These are phyloP conservation scores for Heterobasidion parviporum DNA, from an alignment of 1,284 basidiomycete genomes.

Conservation along the genomic window DNA sequence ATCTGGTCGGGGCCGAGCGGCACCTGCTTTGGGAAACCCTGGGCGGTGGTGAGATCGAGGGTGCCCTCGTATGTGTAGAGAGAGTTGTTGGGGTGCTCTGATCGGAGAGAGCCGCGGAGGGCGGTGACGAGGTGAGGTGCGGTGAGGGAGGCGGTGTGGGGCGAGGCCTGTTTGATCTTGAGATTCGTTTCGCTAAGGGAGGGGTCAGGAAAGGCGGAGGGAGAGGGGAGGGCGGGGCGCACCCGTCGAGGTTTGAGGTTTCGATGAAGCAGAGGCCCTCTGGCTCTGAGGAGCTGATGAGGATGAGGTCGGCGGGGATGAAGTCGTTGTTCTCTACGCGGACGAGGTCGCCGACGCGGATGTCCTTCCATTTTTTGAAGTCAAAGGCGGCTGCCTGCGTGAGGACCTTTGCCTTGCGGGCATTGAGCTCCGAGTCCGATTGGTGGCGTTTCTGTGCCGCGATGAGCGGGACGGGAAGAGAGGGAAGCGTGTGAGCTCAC, in stretches of 20 bases:
- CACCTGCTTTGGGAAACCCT: constrained; percentile 67
- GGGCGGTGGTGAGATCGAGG: constrained; percentile 55
- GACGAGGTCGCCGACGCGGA: constrained; percentile 88
- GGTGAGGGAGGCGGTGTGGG: constrained; percentile 74
- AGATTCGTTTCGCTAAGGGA: constrained; percentile 85
- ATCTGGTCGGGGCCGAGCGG: constrained; percentile 95
- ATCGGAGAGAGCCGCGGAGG: constrained; percentile 79
- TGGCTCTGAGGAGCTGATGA: constrained; percentile 88
- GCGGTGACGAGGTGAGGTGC: constrained; percentile 69
- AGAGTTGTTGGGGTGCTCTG: constrained; percentile 96
- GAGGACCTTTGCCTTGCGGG: constrained; percentile 76
- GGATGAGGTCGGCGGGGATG: constrained; percentile 91
- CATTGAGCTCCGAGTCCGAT: constrained; percentile 89
- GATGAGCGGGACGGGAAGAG: neutral
- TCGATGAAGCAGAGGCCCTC: constrained; percentile 98
- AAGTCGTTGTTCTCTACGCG: constrained; percentile 89
- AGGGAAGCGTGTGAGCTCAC: constrained; percentile 27
- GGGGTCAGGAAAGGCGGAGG: constrained; percentile 1
- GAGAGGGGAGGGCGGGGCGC: constrained; percentile 20
- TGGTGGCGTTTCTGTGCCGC: constrained; percentile 82
- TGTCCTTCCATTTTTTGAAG: constrained; percentile 81
- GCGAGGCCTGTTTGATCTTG: constrained; percentile 95
- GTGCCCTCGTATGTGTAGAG: constrained; percentile 93
- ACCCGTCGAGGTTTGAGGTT: constrained; percentile 96
- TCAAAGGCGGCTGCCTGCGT: constrained; percentile 59